These are phyloP conservation scores for Pyrenophora graminea DNA, from an alignment of 2,329 filamentous ascomycete genomes.

Conservation along the genomic window DNA sequence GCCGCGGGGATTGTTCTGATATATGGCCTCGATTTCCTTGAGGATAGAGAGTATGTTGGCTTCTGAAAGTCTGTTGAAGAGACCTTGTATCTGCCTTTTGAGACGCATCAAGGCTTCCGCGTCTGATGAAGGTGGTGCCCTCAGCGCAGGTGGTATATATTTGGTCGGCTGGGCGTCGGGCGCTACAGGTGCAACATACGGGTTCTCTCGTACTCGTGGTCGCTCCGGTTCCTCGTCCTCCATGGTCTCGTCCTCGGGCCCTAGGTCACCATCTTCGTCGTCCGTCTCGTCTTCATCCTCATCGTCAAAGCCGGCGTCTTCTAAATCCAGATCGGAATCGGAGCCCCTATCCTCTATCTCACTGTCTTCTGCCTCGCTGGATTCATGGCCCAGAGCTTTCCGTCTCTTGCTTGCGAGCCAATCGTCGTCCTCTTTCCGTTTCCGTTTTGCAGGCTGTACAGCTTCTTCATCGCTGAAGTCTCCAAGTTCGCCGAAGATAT, in stretches of 20 bases:
- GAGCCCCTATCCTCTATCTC: constrained; percentile 24
- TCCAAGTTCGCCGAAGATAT: constrained; percentile 70
- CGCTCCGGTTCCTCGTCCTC: constrained; percentile 41
- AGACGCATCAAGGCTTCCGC: constrained; percentile 70
- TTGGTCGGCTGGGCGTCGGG: constrained; percentile 59
- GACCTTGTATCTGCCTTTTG: constrained; percentile 79
- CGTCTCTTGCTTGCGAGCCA: constrained; percentile 63
- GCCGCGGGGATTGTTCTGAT: constrained; percentile 81
- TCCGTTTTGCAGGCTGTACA: constrained; percentile 59
- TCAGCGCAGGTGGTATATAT: constrained; percentile 87
- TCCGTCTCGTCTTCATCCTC: constrained; percentile 38
- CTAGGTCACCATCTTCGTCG: constrained; percentile 23
- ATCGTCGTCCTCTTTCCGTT: constrained; percentile 61
- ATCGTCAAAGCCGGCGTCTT: constrained; percentile 22
- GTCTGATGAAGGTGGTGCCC: constrained; percentile 66
- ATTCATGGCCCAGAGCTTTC: constrained; percentile 50
- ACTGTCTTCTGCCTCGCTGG: constrained; percentile 30
- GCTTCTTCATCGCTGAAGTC: constrained; percentile 52
- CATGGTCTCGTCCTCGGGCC: constrained; percentile 31
- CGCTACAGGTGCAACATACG: constrained; percentile 75
- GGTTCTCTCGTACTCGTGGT: constrained; percentile 71
- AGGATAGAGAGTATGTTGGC: constrained; percentile 86
- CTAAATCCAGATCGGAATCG: constrained; percentile 41
- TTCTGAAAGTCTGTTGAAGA: constrained; percentile 91
- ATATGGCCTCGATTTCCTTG: constrained; percentile 79